These are phyloP conservation scores for Pestalotiopsis sp. DNA, from an alignment of 2,329 filamentous ascomycete genomes.

Conservation along the genomic window DNA sequence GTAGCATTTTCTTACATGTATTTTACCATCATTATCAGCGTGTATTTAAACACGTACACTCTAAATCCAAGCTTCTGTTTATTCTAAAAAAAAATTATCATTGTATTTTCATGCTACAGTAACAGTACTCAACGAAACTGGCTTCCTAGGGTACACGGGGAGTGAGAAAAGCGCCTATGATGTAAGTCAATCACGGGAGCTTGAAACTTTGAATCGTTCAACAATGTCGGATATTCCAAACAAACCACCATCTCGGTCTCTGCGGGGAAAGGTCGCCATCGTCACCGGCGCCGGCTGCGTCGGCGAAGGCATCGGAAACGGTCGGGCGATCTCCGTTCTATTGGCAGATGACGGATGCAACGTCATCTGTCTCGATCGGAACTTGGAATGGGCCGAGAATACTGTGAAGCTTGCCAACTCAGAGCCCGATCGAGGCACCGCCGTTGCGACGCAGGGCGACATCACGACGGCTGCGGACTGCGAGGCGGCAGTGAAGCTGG, in stretches of 20 bases:
- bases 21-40: background rate
- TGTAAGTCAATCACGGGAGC: background rate
- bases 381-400: slow-evolving; percentile 48
- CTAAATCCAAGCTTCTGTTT: too few species aligned
- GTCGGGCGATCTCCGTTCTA: slow-evolving; percentile 59
- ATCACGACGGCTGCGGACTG: slow-evolving; percentile 59
- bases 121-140: background rate
- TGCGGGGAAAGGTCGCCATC: slow-evolving; percentile 50
- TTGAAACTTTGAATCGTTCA: background rate
- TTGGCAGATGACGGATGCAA: slow-evolving; percentile 60
- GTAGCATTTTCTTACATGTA: background rate
- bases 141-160: background rate
- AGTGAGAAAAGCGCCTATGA: background rate
- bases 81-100: too few species aligned
- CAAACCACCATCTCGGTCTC: slow-evolving; percentile 37
- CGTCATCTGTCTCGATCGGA: slow-evolving; percentile 61
- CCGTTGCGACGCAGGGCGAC: slow-evolving; percentile 49
- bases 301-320: slow-evolving; percentile 63
- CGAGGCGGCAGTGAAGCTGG: slow-evolving; percentile 38
- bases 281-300: slow-evolving; percentile 61
- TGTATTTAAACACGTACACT: too few species aligned
- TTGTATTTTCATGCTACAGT: background rate
- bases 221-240: background rate
- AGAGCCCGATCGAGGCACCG: slow-evolving; percentile 36
- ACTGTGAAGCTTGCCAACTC: slow-evolving; percentile 56